Conservation (phyloP, 75 land plant species). For the Gnetum montanum region DNA sequence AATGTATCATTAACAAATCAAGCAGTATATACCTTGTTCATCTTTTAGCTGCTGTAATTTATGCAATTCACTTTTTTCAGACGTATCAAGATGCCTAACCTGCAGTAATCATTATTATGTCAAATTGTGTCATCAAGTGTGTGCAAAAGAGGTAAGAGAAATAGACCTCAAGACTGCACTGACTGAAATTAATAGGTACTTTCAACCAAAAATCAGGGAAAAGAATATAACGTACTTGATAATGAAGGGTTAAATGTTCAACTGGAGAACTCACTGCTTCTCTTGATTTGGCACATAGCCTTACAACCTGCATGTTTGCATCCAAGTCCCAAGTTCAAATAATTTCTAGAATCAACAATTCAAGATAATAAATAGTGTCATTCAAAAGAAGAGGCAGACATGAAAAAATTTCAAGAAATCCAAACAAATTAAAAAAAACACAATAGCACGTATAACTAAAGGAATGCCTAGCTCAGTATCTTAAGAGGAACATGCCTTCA, state of each 20-base stretch:
- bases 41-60: constrained; percentile 94
- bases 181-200: neutral
- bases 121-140: neutral
- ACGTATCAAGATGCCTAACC: constrained; percentile 98
- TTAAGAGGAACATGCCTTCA: constrained; percentile 87
- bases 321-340: too few species aligned
- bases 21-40: constrained; percentile 75
- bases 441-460: too few species aligned
- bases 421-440: too few species aligned
- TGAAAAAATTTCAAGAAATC: too few species aligned
- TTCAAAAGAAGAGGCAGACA: too few species aligned
- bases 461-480: too few species aligned
- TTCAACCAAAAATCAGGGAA: neutral
- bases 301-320: constrained; percentile 82
- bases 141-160: neutral
- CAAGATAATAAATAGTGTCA: too few species aligned
- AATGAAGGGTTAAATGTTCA: constrained; percentile 95
- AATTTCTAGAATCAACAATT: too few species aligned
- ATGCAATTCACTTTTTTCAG: constrained; percentile 96
- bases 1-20: neutral
- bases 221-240: constrained; percentile 71
- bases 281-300: constrained; percentile 96
- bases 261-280: constrained; percentile 99
- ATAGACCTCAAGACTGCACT: neutral
- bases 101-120: constrained; percentile 8